Evolutionary conservation across 2,329 filamentous ascomycete genomes (phyloP), one percentile per base, ranked within the genome.

Genomic region (Cladosporium sp.): DNA sequence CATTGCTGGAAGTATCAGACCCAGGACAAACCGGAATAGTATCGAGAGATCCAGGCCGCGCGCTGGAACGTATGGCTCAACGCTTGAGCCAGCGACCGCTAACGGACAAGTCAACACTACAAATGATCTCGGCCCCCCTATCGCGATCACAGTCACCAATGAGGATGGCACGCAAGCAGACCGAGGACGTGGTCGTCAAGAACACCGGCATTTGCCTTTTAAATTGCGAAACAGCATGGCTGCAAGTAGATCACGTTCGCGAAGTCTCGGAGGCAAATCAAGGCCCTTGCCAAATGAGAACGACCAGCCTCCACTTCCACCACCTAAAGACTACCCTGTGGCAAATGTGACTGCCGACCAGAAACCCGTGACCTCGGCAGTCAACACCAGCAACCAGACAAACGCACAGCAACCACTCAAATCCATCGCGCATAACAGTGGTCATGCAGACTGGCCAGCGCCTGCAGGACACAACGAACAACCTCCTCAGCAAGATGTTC

Each of bases 131-230:
- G 77, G 76, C 28, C 69, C 75, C 4, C 84, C 89, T 36, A 92
- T 92, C 1, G 84, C 88, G 1, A 93, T 96, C 68, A 91, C 95
- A 65, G 85, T 96, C 30, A 95, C 89, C 0, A 86, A 87, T 66
- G 90, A 92, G 65, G 79, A 85, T 64, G 73, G 80, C 24, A 68
- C 74, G 66, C 32, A 74, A 68, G 65, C 71, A 6, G 67, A 78
- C 72, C 71, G 78, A 71, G 71, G 75, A 60, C 78, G 77, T 66
- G 68, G 78, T 26, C 69, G 73, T 15, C 76, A 78, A 71, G 75
- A 75, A 59, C 65, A 78, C 30, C 68, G 74, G 6, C 77, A 71
- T 59, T 52, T 71, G 32, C 71, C 73, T 14, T 76, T 77, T 57
- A 73, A 72, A 65, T 55, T 67, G 34, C 69, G 66, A n/a, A 38